Evolutionary conservation across 73 alveolate genomes (phyloP).

Genomic region (Paraurostyla sp.): DNA sequence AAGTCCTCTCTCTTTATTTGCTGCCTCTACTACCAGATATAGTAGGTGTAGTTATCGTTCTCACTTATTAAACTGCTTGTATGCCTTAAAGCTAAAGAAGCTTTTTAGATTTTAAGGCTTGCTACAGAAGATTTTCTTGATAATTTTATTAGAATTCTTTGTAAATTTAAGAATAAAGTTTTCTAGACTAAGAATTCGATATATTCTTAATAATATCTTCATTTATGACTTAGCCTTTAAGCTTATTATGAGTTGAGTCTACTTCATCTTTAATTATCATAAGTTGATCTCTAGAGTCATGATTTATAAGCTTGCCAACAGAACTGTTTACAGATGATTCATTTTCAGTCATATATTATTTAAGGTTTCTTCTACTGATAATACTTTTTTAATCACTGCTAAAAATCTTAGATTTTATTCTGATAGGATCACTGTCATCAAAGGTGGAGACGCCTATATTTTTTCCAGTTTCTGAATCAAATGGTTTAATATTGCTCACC

Average conservation of each 20-base stretch:
- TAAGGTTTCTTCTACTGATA: not conserved
- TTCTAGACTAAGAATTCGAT: not conserved
- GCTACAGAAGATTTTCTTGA: not conserved
- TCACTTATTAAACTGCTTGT: no score
- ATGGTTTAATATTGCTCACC: no score
- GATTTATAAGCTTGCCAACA: not conserved
- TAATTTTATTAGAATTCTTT: slow-evolving; percentile 23
- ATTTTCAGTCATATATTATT: not conserved
- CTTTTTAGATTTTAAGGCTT: not conserved
- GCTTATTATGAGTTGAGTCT: not conserved
- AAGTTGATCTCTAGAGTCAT: not conserved
- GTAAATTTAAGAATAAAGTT: not conserved
- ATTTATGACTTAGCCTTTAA: not conserved
- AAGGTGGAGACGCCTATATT: no score
- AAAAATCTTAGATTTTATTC: not conserved
- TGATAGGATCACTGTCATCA: not conserved
- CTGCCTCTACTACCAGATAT: no score
- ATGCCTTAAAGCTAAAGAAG: not conserved
- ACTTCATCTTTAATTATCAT: not conserved
- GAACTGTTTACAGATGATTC: not conserved
- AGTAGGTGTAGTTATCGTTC: no score
- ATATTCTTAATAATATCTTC: not conserved
- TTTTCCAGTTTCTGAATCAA: not conserved
- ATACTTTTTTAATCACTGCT: not conserved
- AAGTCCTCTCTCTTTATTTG: no score